Base-by-base conservation (phyloP, 2,329 filamentous ascomycete genomes). In the Daldinia eschscholtzii region DNA sequence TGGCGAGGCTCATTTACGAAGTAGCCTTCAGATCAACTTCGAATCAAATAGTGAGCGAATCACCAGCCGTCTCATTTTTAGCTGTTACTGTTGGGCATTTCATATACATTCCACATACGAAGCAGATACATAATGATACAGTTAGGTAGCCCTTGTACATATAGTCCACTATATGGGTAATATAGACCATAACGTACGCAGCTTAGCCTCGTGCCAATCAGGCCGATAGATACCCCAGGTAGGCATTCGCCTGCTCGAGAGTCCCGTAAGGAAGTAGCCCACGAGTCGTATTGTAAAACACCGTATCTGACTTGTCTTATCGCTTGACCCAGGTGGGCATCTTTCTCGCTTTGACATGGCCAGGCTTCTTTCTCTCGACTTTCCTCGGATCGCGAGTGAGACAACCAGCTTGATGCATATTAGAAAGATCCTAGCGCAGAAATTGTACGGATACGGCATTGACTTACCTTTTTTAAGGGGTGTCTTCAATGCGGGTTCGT, bases 331-430 rank as follows among this genome's bases (percentile, higher is more conserved):
- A 99, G 76, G 96, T 88, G 68, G 95, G 95, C 89, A 92, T 97
- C 90, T 99, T 99, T 83, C 96, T 92, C 65, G 96, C 95, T 88
- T 99, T 99, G 83, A 97, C 82, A 78, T 93, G 93, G 75, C 96
- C 97, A 64, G 93, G 89, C 88, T 99, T 98, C 91, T 99, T 99
- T 81, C 96, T 95, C 84, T 99, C 96, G 74, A 99, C 97, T 78
- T 87, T 90, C 83, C 95, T 93, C 65, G 91, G 88, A 84, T 99
- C 95, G 78, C 95, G 92, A 59, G 94, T 97, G 72, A 99, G 88
- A 81, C 92, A 94, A 71, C 97, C 97, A 79, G 95, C 96, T 99
- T 80, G 64, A 76, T 74, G 65, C 68, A 68, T 72, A 78, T 72
- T 77, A 78, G 70, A 80, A 79, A 71, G 65, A 67, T 62, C 57